Evolutionary conservation across 169 alveolate genomes (phyloP).

Genomic region (Babesia bigemina): DNA sequence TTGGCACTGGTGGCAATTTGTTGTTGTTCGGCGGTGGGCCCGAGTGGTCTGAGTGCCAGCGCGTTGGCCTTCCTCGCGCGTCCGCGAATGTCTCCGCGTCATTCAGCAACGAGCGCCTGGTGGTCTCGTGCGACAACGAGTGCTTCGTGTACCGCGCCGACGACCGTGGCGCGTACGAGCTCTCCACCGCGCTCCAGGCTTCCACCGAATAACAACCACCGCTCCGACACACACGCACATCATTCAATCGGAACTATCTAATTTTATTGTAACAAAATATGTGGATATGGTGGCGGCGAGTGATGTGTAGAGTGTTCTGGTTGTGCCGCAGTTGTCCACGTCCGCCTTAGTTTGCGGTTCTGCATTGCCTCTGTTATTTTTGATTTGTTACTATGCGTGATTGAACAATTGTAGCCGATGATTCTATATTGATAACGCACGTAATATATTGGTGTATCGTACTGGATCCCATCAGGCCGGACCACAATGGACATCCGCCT

Average conservation of each 20-base stretch:
- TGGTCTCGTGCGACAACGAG: conserved; percentile 41
- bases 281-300: no score
- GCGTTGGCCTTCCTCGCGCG: conserved; percentile 19
- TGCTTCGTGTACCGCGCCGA: conserved; percentile 29
- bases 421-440: no score
- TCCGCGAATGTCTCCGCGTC: conserved; percentile 20
- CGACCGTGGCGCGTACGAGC: conserved; percentile 34
- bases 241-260: neutral
- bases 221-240: no score
- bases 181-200: conserved; percentile 16
- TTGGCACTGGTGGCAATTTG: conserved; percentile 21
- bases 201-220: neutral
- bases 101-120: conserved; percentile 54
- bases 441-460: no score
- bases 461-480: no score
- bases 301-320: no score
- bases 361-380: no score
- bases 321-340: no score
- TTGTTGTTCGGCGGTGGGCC: conserved; percentile 23
- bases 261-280: neutral
- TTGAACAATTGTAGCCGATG: no score
- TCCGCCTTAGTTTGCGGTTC: no score
- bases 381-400: no score
- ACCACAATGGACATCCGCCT: conserved; percentile 48
- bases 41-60: conserved; percentile 31